Percentiles rank a stretch among this genome's conserved stretches.
Evolutionary conservation across 2,329 filamentous ascomycete species (phyloP).

Genomic region (Arthrobotrys sinensis): DNA sequence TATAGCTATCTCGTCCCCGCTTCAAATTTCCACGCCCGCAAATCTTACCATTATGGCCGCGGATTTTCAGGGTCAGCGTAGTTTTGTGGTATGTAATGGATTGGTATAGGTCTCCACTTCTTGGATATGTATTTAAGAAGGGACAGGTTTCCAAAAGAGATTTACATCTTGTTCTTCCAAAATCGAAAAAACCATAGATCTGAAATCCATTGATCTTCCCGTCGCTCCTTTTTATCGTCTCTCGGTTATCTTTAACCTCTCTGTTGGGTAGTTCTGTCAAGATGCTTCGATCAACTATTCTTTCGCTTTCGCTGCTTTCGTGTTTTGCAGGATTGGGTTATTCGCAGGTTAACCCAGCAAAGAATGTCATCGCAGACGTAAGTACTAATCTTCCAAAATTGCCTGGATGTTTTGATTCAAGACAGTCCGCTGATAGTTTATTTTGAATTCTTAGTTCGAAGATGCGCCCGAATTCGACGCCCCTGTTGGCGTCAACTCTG

Average conservation of each 20-base stretch:
- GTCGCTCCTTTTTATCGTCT: constrained; percentile 11
- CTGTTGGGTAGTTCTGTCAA: constrained; percentile 1
- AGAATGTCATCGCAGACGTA: constrained; percentile 27
- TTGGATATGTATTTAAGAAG: constrained; percentile 35
- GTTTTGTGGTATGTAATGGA: background rate
- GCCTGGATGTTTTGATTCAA: too few species aligned
- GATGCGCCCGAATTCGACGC: background rate
- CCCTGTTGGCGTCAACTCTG: constrained; percentile 23
- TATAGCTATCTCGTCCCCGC: constrained; percentile 21
- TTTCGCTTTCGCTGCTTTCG: constrained; percentile 31
- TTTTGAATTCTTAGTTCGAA: constrained; percentile 22
- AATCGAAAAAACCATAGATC: constrained; percentile 17
- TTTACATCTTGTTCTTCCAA: constrained; percentile 24
- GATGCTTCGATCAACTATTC: constrained; percentile 29
- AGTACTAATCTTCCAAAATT: background rate
- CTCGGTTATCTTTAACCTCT: background rate
- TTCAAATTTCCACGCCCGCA: constrained; percentile 26
- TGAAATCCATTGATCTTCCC: constrained; percentile 17
- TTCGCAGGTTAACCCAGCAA: constrained; percentile 15
- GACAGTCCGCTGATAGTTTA: background rate
- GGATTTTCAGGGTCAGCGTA: constrained; percentile 1
- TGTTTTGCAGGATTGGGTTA: constrained; percentile 32
- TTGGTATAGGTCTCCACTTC: constrained; percentile 12
- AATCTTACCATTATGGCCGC: background rate
- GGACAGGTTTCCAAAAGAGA: constrained; percentile 1